Percentiles rank a stretch among this genome's conserved stretches.
Conservation (phyloP, 257 asterid species). For the Anisodus acutangulus region DNA sequence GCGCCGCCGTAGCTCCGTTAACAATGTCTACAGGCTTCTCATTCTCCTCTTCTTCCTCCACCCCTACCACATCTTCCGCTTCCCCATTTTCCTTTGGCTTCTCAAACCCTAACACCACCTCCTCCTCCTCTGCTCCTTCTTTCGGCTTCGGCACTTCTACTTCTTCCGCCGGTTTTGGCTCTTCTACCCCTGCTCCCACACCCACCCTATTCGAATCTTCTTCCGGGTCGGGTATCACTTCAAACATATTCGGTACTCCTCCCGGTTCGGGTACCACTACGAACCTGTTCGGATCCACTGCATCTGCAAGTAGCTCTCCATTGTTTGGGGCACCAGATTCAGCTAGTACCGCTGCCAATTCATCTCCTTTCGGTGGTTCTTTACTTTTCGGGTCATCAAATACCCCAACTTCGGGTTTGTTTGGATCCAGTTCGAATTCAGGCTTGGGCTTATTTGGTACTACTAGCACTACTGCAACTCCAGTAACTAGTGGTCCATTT, state of each 20-base stretch:
- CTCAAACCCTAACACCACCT: slow-evolving; percentile 25
- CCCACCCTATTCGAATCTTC: slow-evolving; percentile 45
- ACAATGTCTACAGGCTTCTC: slow-evolving; percentile 56
- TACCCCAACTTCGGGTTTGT: slow-evolving; percentile 31
- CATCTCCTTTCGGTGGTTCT: slow-evolving; percentile 33
- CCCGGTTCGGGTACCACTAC: slow-evolving; percentile 43
- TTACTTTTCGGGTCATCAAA: slow-evolving; percentile 39
- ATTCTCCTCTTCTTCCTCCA: slow-evolving; percentile 43
- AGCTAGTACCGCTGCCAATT: neutral
- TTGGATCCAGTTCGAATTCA: slow-evolving; percentile 34
- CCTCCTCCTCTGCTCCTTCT: neutral
- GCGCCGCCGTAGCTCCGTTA: slow-evolving; percentile 11
- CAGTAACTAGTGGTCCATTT: neutral
- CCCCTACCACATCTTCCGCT: slow-evolving; percentile 27
- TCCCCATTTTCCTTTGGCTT: slow-evolving; percentile 21
- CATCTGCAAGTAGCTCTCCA: slow-evolving; percentile 32
- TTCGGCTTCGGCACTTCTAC: slow-evolving; percentile 44
- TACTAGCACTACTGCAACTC: slow-evolving; percentile 7
- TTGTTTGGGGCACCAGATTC: slow-evolving; percentile 41
- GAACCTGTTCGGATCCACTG: slow-evolving; percentile 27
- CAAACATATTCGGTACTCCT: slow-evolving; percentile 47
- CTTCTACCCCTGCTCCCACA: slow-evolving; percentile 38
- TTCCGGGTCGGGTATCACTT: slow-evolving; percentile 39
- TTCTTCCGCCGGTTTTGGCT: slow-evolving; percentile 32
- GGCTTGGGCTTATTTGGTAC: neutral